phyloP scores from a whole-genome alignment of 1,284 basidiomycete species.

The Pseudozyma tsukubaensis region DNA sequence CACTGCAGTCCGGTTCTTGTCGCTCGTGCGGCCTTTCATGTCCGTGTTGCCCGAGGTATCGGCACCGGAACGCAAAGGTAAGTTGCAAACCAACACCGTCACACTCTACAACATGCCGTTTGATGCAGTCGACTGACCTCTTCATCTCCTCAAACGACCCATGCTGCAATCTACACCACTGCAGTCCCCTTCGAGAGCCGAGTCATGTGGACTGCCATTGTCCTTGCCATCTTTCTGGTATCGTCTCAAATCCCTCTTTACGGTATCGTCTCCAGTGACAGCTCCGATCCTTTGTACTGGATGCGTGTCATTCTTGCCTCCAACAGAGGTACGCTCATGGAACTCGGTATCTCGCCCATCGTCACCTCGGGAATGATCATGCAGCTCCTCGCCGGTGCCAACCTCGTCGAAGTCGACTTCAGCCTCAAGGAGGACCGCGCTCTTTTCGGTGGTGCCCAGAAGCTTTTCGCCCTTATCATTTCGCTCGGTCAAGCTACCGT shows the following conservation, averaged over 20 bases:
- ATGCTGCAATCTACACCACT: constrained; percentile 1
- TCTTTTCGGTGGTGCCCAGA: constrained; percentile 95
- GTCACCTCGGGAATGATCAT: constrained; percentile 98
- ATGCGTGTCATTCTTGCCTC: constrained; percentile 99
- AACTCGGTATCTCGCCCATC: constrained; percentile 96
- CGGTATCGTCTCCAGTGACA: constrained; percentile 68
- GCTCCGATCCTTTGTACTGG: constrained; percentile 93
- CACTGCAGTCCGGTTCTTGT: constrained; percentile 64
- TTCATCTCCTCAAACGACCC: not conserved
- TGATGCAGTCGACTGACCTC: too few species aligned
- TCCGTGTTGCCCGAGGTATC: constrained; percentile 68
- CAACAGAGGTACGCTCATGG: constrained; percentile 98
- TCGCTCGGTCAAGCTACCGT: constrained; percentile 96
- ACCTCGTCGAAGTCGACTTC: constrained; percentile 97
- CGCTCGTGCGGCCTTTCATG: constrained; percentile 69
- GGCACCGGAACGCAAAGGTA: constrained; percentile 67
- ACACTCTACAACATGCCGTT: not conserved
- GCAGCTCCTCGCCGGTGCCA: constrained; percentile 97
- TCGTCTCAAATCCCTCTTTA: constrained; percentile 68
- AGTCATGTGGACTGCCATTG: constrained; percentile 68
- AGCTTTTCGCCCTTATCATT: constrained; percentile 96
- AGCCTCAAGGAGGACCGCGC: constrained; percentile 96
- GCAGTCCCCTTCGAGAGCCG: constrained; percentile 67
- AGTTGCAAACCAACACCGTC: not conserved
- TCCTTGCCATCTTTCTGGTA: constrained; percentile 68